Conservation (phyloP, 83 land plant genomes). For the Thuja plicata region DNA sequence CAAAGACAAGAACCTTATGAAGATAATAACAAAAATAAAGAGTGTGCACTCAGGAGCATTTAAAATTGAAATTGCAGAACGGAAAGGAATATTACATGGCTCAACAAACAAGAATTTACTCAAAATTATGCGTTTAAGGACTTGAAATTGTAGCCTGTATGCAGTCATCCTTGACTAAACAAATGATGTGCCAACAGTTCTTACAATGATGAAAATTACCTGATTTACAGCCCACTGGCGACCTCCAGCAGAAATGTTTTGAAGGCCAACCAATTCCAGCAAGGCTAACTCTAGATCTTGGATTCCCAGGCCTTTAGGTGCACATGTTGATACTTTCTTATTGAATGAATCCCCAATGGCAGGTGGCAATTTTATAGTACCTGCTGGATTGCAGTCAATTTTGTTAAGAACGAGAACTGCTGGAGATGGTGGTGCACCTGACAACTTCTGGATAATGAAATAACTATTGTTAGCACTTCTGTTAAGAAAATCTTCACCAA, state of each 20-base stretch:
- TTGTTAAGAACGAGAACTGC: constrained; percentile 85
- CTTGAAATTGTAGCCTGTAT: not conserved
- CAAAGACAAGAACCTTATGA: not conserved
- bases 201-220: constrained; percentile 36
- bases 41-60: not conserved
- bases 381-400: constrained; percentile 71
- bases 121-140: not conserved
- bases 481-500: not conserved
- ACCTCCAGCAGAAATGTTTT: constrained; percentile 62
- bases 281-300: constrained; percentile 75
- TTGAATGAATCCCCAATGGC: constrained; percentile 26
- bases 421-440: constrained; percentile 35
- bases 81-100: not conserved
- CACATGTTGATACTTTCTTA: constrained; percentile 72
- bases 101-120: not conserved
- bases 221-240: constrained; percentile 92
- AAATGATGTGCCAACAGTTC: not conserved
- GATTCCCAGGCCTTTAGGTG: constrained; percentile 73
- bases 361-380: constrained; percentile 24
- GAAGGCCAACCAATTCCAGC: constrained; percentile 67
- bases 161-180: not conserved
- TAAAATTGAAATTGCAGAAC: not conserved
- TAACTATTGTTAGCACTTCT: not conserved
- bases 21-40: not conserved
- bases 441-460: constrained; percentile 27